Base-by-base conservation (phyloP, 257 asterid species). In the Scutellaria galericulata region DNA sequence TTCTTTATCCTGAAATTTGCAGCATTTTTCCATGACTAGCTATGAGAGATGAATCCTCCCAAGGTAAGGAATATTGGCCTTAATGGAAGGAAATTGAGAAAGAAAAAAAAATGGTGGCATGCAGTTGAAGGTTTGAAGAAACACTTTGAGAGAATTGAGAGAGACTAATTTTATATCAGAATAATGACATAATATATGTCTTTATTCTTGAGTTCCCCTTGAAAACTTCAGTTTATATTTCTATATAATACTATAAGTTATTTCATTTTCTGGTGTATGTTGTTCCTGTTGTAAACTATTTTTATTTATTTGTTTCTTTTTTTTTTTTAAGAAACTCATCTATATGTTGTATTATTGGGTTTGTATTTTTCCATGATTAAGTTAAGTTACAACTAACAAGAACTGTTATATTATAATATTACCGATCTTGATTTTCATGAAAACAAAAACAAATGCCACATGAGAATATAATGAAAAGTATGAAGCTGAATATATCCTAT, bases 181-280 rank as follows among this genome's bases (percentile, higher is more conserved):
- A 18, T 8, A 31, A 22, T 42, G 67, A 45, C 66, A 27, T 64
- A n/a, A 69, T 14, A 8, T 70, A n/a, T 57, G 50, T 44, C 31
- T 58, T 13, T 64, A 18, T 71, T 71, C 57, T 72, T 44, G 78
- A 52, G 78, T 72, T 78, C 78, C 82, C 82, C 82, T 66, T 41
- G 7, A 50, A 42, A 69, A 78, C 82, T 78, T 78, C 82, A 78
- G 37, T 40, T 24, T 60, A 51, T 27, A 37, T 41, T 39, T 68
- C 12, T 51, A 72, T 13, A 40, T 62, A 59, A 12, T 35, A 0
- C 6, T 12, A 12, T 48, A 15, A 53, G 41, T 10, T 37, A 64
- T 42, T 54, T 73, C 11, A 15, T 54, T 41, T 42, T 63, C 39
- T 24, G 3, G 50, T 45, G 11, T 52, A 18, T 60, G 41, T 11